Base-by-base conservation (phyloP, 192 early-diverging fungal species). In the Entomortierella parvispora region DNA sequence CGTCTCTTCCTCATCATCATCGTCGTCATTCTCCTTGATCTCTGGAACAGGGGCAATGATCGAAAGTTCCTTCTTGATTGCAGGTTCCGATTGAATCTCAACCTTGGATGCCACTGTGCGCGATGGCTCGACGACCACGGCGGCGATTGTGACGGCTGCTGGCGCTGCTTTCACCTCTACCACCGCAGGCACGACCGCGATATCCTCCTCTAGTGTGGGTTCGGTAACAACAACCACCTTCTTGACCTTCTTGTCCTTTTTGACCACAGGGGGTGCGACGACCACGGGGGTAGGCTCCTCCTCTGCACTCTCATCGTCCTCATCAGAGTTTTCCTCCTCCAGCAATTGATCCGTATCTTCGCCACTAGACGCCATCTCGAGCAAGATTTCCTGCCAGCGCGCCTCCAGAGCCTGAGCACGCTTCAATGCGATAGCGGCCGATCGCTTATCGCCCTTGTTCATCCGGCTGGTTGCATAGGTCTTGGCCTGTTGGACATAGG, bases 371-470 rank as follows among this genome's bases (percentile, higher is more conserved):
- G 63, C 58, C 71, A 75, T 62, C 32, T 75, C 71, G 12, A 75
- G 37, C 51, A 75, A 32, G 25, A 75, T 52, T 42, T 75, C 71
- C 32, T 75, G 71, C 64, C 71, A 75, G 15, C 71, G 63, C 0
- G 64, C 64, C 15, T 75, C 71, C 11, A 75, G 52, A 15, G 71
- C 58, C 22, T 75, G 71, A 15, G 50, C 63, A 34, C 71, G 63
- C 44, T 75, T 75, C 51, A 75, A 22, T 11, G 71, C 71, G 40
- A 66, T 75, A 2, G 71, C 63, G 0, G 71, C 71, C 0, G 71
- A 75, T 12, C 71, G 71, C 58, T 67, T 75, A 29, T 75, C 71
- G 12, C 71, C 71, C 57, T 75, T 75, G 44, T 67, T 75, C 71
- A 75, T 75, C 15, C 71, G 71, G 10, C 63, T 62, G 17, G 71